Evolutionary conservation across 345 rosid species (phyloP), one percentile per base, ranked within the genome.

Genomic region (Mercurialis annua): DNA sequence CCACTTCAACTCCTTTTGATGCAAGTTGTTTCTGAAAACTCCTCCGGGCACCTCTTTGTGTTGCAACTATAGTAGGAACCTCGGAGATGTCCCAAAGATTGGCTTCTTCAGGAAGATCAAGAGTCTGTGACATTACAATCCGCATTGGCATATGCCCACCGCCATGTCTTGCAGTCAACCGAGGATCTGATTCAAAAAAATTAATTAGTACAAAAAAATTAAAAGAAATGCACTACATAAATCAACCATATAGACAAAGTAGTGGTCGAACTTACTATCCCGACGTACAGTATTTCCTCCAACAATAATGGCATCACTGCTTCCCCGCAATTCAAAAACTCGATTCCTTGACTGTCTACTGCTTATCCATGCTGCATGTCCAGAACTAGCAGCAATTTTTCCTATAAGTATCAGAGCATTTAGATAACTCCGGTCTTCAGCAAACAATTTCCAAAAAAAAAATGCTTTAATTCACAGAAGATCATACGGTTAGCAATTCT

Each of bases 331-430:
- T 76, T 87, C 92, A 63, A 87, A 85, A 70, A 94, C 99, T 71
- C 87, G 80, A 64, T 76, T 68, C 81, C 96, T 85, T 53, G 99
- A 94, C 53, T 64, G 68, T 73, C 84, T 87, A 80, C 97, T 85
- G 71, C 95, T 94, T 83, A 91, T 87, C 99, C 99, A 94, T 9
- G 91, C 75, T 16, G 96, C 96, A 85, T 91, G 97, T 50, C 99
- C 99, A 69, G 86, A 86, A 54, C 83, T 89, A 57, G 96, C 83
- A 66, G 97, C 99, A 76, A 91, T 94, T 83, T 94, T 94, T 66
- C 98, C 96, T 90, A 61, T 70, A 42, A 58, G 64, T 65, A 75
- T 62, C 72, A 52, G 69, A 62, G 73, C 21, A 71, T n/a, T n/a
- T n/a, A n/a, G n/a, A n/a, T n/a, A n/a, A n/a, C n/a, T n/a, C n/a